These are phyloP conservation scores for Calendula officinalis DNA, from an alignment of 129 eudicot genomes.

Conservation along the genomic window DNA sequence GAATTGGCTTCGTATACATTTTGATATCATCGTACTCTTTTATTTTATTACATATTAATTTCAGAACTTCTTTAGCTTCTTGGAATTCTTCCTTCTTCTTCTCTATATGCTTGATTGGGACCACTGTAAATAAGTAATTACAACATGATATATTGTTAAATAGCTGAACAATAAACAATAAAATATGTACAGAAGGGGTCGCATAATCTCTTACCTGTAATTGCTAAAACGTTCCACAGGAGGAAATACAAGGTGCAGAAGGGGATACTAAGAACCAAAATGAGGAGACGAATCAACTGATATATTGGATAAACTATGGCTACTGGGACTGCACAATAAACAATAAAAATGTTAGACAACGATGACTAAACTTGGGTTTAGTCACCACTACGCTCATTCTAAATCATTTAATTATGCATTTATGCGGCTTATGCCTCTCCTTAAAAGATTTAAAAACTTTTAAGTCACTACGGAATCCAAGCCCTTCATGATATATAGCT, in stretches of 20 bases:
- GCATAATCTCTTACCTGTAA: not conserved
- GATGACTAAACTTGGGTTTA: too few species aligned
- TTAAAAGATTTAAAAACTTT: too few species aligned
- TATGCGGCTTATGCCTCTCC: too few species aligned
- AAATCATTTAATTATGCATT: too few species aligned
- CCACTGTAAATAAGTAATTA: not conserved
- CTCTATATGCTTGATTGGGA: not conserved
- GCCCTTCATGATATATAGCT: too few species aligned
- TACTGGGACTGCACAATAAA: conserved; percentile 5
- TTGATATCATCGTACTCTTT: too few species aligned
- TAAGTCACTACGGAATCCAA: too few species aligned
- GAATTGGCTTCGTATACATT: not conserved
- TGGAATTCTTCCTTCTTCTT: not conserved
- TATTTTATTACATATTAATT: not conserved
- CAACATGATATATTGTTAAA: too few species aligned
- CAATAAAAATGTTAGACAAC: too few species aligned
- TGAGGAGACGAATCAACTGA: conserved; percentile 12
- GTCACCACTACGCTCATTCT: too few species aligned
- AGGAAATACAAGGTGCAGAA: conserved; percentile 3
- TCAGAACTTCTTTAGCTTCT: not conserved
- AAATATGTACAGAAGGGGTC: too few species aligned
- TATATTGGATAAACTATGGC: not conserved
- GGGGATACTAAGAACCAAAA: not conserved
- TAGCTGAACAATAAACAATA: too few species aligned
- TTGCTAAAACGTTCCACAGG: conserved; percentile 3